Evolutionary conservation across 2,329 filamentous ascomycete species (phyloP).

Genomic region (Cryphonectria nitschkei): DNA sequence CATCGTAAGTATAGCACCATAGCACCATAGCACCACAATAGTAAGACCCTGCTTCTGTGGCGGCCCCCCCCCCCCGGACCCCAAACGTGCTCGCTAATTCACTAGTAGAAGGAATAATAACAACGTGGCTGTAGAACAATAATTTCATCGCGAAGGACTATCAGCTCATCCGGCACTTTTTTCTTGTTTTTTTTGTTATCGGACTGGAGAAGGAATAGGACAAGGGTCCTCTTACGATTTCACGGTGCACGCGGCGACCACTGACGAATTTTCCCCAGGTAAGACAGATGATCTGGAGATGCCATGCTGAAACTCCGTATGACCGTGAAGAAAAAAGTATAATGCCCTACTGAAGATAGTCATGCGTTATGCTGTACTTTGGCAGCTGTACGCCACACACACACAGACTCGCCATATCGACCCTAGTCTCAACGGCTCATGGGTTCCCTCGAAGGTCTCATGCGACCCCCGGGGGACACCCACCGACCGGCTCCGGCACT

Average conservation of each 20-base stretch:
- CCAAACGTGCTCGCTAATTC: background rate
- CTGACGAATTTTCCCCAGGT: background rate
- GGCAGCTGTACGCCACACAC: background rate
- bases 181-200: no score
- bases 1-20: no score
- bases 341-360: background rate
- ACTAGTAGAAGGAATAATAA: background rate
- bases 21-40: background rate
- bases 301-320: constrained; percentile 5
- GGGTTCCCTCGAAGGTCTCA: background rate
- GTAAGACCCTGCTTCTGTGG: background rate
- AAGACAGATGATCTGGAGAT: constrained; percentile 2
- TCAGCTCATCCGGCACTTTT: background rate
- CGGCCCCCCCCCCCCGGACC: background rate
- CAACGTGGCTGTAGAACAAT: background rate
- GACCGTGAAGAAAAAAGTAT: background rate
- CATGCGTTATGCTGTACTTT: background rate
- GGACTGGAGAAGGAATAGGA: background rate
- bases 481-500: background rate
- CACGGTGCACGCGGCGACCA: background rate
- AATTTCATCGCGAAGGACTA: background rate
- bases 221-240: background rate
- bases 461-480: background rate
- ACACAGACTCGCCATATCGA: background rate
- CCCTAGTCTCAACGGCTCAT: background rate